Conservation (phyloP, 2,329 filamentous ascomycete species). For the Cladosporium velox region DNA sequence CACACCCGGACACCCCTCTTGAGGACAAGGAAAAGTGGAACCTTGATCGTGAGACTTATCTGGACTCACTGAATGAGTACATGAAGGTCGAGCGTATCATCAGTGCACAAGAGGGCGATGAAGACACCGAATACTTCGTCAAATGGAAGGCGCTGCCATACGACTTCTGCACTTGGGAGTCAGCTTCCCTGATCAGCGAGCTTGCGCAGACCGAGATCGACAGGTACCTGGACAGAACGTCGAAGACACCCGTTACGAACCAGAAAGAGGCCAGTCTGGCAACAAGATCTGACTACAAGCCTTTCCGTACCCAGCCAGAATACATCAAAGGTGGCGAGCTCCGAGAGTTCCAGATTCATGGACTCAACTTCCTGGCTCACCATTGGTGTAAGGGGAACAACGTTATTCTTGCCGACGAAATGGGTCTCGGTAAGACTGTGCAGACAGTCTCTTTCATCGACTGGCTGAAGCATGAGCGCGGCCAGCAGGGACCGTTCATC, state of each 20-base stretch:
- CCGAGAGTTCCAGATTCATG: slow-evolving; percentile 88
- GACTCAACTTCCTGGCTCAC: slow-evolving; percentile 91
- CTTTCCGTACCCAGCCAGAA: slow-evolving; percentile 76
- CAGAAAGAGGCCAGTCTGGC: slow-evolving; percentile 72
- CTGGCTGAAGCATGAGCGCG: slow-evolving; percentile 87
- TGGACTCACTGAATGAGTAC: slow-evolving; percentile 85
- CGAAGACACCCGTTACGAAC: slow-evolving; percentile 78
- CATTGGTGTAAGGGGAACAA: slow-evolving; percentile 96
- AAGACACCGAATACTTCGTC: slow-evolving; percentile 83
- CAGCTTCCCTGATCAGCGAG: slow-evolving; percentile 69
- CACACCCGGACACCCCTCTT: slow-evolving; percentile 70
- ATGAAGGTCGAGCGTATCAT: slow-evolving; percentile 93
- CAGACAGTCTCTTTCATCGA: slow-evolving; percentile 97
- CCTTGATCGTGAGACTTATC: slow-evolving; percentile 88
- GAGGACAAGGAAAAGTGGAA: slow-evolving; percentile 93
- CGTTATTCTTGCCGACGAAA: slow-evolving; percentile 96
- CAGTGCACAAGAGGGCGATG: slow-evolving; percentile 75
- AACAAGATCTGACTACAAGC: slow-evolving; percentile 70
- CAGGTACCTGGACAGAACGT: slow-evolving; percentile 80
- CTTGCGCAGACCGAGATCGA: slow-evolving; percentile 89
- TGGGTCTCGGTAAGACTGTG: slow-evolving; percentile 97
- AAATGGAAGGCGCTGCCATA: slow-evolving; percentile 90
- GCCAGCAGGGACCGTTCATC: slow-evolving; percentile 90
- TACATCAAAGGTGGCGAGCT: slow-evolving; percentile 85
- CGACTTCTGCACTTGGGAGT: slow-evolving; percentile 93